phyloP scores from a whole-genome alignment of 192 early-diverging fungal genomes.

The Backusella macrospora region DNA sequence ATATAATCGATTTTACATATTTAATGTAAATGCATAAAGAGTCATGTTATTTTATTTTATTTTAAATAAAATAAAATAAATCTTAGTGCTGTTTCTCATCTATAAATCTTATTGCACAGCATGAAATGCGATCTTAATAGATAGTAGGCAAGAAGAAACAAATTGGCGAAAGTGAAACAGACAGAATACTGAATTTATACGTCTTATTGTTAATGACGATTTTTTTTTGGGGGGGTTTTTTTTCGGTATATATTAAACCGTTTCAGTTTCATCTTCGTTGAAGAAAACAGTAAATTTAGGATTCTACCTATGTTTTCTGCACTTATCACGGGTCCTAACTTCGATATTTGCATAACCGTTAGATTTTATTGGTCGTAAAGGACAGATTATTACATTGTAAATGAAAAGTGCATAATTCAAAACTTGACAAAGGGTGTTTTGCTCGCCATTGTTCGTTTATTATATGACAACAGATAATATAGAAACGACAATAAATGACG shows the following conservation, averaged over 20 bases:
- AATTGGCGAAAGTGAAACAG: neutral
- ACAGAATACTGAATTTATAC: neutral
- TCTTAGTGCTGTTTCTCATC: neutral
- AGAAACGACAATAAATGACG: neutral
- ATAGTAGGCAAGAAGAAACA: neutral
- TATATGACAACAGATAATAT: too few relatives aligned
- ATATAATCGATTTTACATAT: too few relatives aligned
- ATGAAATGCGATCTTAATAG: neutral
- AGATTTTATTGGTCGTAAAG: neutral
- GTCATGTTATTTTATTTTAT: neutral
- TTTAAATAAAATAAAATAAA: neutral
- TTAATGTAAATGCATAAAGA: neutral
- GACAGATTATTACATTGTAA: too few relatives aligned
- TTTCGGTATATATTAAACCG: neutral
- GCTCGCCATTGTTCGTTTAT: neutral
- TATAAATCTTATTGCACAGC: neutral
- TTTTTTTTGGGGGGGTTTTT: neutral
- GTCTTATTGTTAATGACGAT: neutral
- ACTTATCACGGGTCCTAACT: neutral
- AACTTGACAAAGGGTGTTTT: neutral
- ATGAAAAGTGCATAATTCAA: conserved; percentile 3
- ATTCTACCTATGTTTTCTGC: conserved; percentile 2
- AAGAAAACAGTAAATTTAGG: neutral
- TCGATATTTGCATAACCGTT: neutral
- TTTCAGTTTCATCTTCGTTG: neutral